Conservation (phyloP, 2,329 filamentous ascomycete genomes). For the Fusarium torulosum region DNA sequence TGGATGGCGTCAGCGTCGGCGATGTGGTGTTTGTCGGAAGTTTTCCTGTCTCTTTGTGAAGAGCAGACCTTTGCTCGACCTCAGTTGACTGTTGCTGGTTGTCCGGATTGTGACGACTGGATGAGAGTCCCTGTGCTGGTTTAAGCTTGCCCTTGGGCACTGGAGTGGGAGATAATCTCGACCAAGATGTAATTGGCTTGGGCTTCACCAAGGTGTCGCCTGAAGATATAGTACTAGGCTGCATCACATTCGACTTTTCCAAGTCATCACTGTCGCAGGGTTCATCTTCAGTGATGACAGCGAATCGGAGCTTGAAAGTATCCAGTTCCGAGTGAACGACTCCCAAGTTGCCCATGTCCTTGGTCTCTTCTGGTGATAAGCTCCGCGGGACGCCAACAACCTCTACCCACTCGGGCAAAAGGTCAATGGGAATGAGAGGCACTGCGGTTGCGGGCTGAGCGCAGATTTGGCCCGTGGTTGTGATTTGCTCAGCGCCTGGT, state of each 20-base stretch:
- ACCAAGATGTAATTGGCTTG: not conserved
- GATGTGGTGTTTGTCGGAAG: slow-evolving; percentile 8
- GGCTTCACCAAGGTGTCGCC: not conserved
- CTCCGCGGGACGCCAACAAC: slow-evolving; percentile 59
- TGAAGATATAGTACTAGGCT: not conserved
- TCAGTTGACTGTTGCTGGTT: slow-evolving; percentile 9
- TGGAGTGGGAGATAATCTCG: not conserved
- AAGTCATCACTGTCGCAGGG: slow-evolving; percentile 6
- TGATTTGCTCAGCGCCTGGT: slow-evolving; percentile 48
- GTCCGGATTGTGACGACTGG: slow-evolving; percentile 35
- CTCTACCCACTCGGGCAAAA: slow-evolving; percentile 62
- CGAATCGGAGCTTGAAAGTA: slow-evolving; percentile 39
- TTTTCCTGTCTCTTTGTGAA: not conserved
- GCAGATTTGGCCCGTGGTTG: slow-evolving; percentile 38
- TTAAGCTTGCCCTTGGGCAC: slow-evolving; percentile 4
- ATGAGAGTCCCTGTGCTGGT: slow-evolving; percentile 28
- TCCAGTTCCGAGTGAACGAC: slow-evolving; percentile 38
- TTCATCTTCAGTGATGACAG: slow-evolving; percentile 7
- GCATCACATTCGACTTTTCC: slow-evolving; percentile 4
- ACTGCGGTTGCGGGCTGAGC: slow-evolving; percentile 56
- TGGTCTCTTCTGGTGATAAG: slow-evolving; percentile 55
- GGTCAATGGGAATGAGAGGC: slow-evolving; percentile 66
- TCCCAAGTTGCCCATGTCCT: slow-evolving; percentile 57
- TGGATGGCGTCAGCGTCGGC: not conserved
- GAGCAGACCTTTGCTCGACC: not conserved